Evolutionary conservation across 768 basidiomycete genomes (phyloP), one percentile per base, ranked within the genome.

Genomic region (Chiua virens): DNA sequence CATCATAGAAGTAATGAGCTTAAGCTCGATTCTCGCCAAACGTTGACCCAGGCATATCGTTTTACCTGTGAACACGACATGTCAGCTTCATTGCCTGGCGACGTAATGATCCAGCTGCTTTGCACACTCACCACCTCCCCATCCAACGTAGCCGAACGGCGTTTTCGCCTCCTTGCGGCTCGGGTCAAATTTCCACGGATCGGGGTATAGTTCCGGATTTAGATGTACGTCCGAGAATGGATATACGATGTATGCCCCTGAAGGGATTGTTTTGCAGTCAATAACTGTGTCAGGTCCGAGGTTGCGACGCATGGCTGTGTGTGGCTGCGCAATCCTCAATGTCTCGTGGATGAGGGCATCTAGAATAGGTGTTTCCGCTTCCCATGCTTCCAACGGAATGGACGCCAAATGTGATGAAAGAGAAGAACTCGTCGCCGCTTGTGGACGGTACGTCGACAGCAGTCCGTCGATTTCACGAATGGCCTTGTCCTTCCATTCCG

Each of bases 221-320:
- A 90, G 79, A 70, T 91, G 88, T 38, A 89, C 83, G 62, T 86
- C 85, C 65, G 84, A 86, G 68, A 89, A 89, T 39, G 87, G 88
- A 70, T 89, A 90, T 39, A 89, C 76, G 42, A 88, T 79, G 62
- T 86, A 89, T 47, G 86, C 79, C 50, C 87, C 88, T 20, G 84
- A 82, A 28, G 86, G 86, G 27, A 91, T 79, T 35, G 77, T 70
- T 68, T 83, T 86, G 54, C 80, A 80, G 69, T 84, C 79, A 57
- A 91, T 84, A 59, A 82, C 76, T 32, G 82, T 69, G 50, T 86
- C 84, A 58, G 85, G 85, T 17, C 87, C 88, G 51, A 88, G 70
- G 65, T 90, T 89, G 53, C 85, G 80, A 64, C 89, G 80, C 86
- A 89, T 88, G 50, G 88, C 88, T 1, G 81, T 80, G 68, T 89